Evolutionary conservation across 2,329 filamentous ascomycete species (phyloP).

Genomic region (Periglandula ipomoeae): DNA sequence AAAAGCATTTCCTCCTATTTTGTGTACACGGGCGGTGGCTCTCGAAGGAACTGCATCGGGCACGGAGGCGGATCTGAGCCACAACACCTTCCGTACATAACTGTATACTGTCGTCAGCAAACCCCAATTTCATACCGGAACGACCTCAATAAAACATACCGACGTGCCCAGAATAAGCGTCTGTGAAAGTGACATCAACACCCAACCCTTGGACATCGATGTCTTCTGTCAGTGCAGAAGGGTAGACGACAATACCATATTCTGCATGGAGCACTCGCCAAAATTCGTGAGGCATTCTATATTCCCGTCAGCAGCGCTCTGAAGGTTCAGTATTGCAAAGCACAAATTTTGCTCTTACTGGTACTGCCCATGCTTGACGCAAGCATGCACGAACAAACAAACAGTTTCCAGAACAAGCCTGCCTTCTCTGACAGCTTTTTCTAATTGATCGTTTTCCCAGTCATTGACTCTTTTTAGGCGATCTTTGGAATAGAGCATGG

Average conservation of each 20-base stretch:
- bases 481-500: slow-evolving; percentile 26
- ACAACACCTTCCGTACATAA: slow-evolving; percentile 25
- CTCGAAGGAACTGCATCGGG: slow-evolving; percentile 28
- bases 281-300: slow-evolving; percentile 27
- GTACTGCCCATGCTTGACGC: slow-evolving; percentile 28
- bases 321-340: too few relatives aligned
- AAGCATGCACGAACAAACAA: slow-evolving; percentile 30
- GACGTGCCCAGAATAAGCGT: slow-evolving; percentile 27
- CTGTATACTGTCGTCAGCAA: slow-evolving; percentile 12
- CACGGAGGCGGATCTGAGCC: slow-evolving; percentile 23
- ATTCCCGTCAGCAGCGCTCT: too few relatives aligned
- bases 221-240: slow-evolving; percentile 28
- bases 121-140: not conserved
- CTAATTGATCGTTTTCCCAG: slow-evolving; percentile 23
- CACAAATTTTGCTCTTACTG: slow-evolving; percentile 16
- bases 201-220: slow-evolving; percentile 23
- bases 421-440: slow-evolving; percentile 22
- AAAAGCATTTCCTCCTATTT: slow-evolving; percentile 8
- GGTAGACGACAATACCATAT: slow-evolving; percentile 32
- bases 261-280: slow-evolving; percentile 28
- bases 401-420: slow-evolving; percentile 28
- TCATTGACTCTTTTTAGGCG: slow-evolving; percentile 23
- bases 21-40: slow-evolving; percentile 27
- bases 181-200: slow-evolving; percentile 26
- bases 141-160: slow-evolving; percentile 15